Evolutionary conservation across 495 filamentous ascomycete genomes (phyloP), one percentile per base, ranked within the genome.

Genomic region (Annulohypoxylon stygium): DNA sequence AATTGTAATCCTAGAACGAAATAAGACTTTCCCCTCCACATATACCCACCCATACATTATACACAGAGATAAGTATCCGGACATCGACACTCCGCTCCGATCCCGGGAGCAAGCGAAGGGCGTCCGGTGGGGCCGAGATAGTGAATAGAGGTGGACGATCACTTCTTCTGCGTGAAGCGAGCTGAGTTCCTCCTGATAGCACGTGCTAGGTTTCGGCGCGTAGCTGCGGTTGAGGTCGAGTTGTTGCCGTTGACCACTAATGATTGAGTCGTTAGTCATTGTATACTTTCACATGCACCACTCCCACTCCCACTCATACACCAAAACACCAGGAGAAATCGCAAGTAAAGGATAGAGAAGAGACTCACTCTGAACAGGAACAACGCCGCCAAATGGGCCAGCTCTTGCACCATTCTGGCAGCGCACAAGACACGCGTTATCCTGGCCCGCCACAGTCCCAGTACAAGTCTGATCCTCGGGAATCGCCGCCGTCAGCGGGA

Each of bases 331-430:
- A 45, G 37, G 3, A 45, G 4, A n/a, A 9, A 45, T n/a, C 41
- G 16, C 14, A 36, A 9, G 9, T 12, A 18, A 25, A 43, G 10
- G 6, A 23, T 48, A 33, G 11, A 20, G 30, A 18, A 41, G 60
- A 2, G 11, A 66, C 73, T 69, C 58, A 78, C 76, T 82, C 76
- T 88, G 86, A 26, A 88, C 83, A 2, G 86, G 85, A 12, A 88
- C 81, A 41, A 86, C 85, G 23, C 86, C 86, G 11, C 86, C 86
- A 58, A 88, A 88, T 3, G 84, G 85, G 0, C 85, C 85, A 20
- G 85, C 83, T n/a, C 81, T 75, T 0, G 83, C 83, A 0, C 66
- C 75, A 66, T 88, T 88, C 73, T 84, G 76, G 81, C 86, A 86
- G 6, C 85, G 81, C 10, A 88, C 86, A 33, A 88, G 77, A 73